A percentile compares a stretch with the other conserved stretches of the same genome.
phyloP scores from a whole-genome alignment of 768 basidiomycete species.

The Leccinum arenicola region DNA sequence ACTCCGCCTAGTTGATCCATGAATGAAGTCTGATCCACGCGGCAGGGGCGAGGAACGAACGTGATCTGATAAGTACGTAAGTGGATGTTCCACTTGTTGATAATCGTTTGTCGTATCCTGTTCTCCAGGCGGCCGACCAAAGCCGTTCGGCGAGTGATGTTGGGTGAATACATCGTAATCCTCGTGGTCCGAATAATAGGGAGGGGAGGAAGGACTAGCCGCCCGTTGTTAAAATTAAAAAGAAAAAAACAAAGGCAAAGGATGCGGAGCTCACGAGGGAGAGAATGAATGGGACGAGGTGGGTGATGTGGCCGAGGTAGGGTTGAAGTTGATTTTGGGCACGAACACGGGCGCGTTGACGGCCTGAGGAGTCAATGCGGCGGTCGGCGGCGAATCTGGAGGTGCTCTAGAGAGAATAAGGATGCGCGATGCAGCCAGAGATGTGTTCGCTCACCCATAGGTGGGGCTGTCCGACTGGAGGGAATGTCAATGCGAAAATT shows the following conservation, averaged over 20 bases:
- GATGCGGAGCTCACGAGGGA: constrained; percentile 22
- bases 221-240: constrained; percentile 11
- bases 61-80: constrained; percentile 20
- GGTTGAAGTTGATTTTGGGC: constrained; percentile 60
- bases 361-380: constrained; percentile 55
- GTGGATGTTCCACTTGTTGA: constrained; percentile 20
- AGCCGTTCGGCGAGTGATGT: background rate
- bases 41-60: constrained; percentile 15
- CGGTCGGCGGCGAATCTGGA: constrained; percentile 44
- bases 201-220: constrained; percentile 27
- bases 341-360: constrained; percentile 85
- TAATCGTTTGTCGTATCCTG: constrained; percentile 19
- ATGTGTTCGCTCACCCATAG: constrained; percentile 25
- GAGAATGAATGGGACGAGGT: constrained; percentile 28
- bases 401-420: constrained; percentile 30
- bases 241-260: background rate
- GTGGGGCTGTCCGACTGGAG: constrained; percentile 20
- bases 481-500: constrained; percentile 13
- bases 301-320: constrained; percentile 8
- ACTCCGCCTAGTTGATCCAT: constrained; percentile 28
- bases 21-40: background rate
- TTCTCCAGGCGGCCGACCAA: constrained; percentile 14
- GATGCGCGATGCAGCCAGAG: background rate
- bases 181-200: constrained; percentile 31
- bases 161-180: constrained; percentile 38